phyloP scores from a whole-genome alignment of 441 rosid species.

The Corymbia calophylla region DNA sequence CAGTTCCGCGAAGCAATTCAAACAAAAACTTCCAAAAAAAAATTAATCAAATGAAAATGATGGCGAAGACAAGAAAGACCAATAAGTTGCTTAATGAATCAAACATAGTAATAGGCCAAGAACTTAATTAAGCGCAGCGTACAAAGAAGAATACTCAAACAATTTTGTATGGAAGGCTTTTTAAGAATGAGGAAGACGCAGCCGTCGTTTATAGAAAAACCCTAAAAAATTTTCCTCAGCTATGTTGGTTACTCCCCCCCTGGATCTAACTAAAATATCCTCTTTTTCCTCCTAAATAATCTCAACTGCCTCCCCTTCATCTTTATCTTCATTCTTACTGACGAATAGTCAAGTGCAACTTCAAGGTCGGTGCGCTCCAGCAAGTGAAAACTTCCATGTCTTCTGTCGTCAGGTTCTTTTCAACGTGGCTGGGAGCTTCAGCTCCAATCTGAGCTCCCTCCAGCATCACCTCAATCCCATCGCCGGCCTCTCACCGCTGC shows the following conservation, averaged over 20 bases:
- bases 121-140: not conserved
- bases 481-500: not conserved
- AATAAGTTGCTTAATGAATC: not conserved
- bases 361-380: not conserved
- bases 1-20: not conserved
- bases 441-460: conserved; percentile 15
- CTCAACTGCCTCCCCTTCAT: not conserved
- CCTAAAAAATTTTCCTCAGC: not conserved
- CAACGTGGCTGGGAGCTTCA: conserved; percentile 25
- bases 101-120: not conserved
- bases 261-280: not conserved
- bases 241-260: not conserved
- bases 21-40: not conserved
- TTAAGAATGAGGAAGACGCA: not conserved
- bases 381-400: not conserved
- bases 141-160: not conserved
- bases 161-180: not conserved
- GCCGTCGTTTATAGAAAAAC: not conserved
- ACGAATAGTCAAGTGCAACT: not conserved
- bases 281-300: not conserved
- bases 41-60: not conserved
- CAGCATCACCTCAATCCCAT: conserved; percentile 5
- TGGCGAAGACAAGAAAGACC: not conserved
- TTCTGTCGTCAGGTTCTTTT: accelerated
- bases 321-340: not conserved